These are phyloP conservation scores for Phytopythium cucurbitacearum DNA, from an alignment of 352 stramenopile genomes.

Conservation along the genomic window DNA sequence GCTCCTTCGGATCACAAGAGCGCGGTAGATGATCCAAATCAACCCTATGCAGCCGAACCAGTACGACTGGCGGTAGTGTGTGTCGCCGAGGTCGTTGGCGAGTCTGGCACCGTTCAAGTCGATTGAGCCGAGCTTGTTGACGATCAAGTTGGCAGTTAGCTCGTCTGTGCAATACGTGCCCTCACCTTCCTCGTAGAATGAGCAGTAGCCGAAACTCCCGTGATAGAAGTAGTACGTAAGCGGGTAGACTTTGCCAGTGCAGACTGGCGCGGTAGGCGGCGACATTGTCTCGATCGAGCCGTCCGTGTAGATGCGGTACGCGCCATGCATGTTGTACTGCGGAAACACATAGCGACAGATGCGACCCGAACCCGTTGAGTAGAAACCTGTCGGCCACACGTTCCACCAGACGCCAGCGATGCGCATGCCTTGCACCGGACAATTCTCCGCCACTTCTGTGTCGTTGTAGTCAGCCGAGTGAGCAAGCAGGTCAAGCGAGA, in stretches of 20 bases:
- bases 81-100: constrained; percentile 10
- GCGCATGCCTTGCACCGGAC: constrained; percentile 6
- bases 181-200: constrained; percentile 22
- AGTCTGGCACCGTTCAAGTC: constrained; percentile 18
- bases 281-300: constrained; percentile 8
- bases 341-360: constrained; percentile 19
- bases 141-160: constrained; percentile 18
- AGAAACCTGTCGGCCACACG: constrained; percentile 10
- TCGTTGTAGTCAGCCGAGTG: background rate
- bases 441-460: background rate
- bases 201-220: constrained; percentile 6
- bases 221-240: constrained; percentile 22
- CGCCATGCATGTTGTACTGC: constrained; percentile 9
- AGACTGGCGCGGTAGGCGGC: constrained; percentile 2
- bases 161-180: constrained; percentile 19
- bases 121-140: constrained; percentile 15
- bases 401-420: constrained; percentile 21
- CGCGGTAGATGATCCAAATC: constrained; percentile 21
- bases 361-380: background rate
- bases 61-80: constrained; percentile 16
- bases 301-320: background rate
- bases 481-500: constrained; percentile 7
- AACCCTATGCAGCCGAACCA: constrained; percentile 20
- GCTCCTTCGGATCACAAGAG: constrained; percentile 15
- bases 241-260: constrained; percentile 1